Base-by-base conservation (phyloP, 1,139 yeast species). In the Scheffersomyces quercinus region DNA sequence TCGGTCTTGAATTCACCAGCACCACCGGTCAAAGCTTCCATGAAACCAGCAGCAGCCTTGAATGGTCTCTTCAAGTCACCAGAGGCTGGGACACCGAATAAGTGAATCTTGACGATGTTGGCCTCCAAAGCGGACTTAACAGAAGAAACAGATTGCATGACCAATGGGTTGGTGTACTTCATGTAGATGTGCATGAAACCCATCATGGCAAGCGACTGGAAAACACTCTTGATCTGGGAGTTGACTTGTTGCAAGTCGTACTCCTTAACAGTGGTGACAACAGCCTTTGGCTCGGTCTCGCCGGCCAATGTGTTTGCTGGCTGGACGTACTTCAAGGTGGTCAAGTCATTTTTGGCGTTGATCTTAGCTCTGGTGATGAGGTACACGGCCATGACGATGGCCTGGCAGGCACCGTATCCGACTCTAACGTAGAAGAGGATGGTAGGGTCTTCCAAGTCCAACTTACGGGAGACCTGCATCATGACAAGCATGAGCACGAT, bases 61-160 rank as follows among this genome's bases (percentile, higher is more conserved):
- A 95, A 93, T 36, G 99, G 99, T 77, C 99, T 87, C 82, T 90
- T 88, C 70, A 90, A 82, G 60, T 88, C 97, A 56, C 98, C 98
- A 44, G 81, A 59, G 35, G 98, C 95, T 36, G 95, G 82, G 59
- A 79, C 73, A 55, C 93, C 93, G 62, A 86, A 88, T 49, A 93
- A 63, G 66, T 93, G 97, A 66, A 95, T 88, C 77, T 88, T 85
- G 59, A 91, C 96, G 59, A 90, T 85, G 73, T 91, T 91, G 59
- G 88, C 76, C 74, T 95, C 99, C 51, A 90, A 73, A 42, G 96
- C 97, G 55, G 86, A 73, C 80, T 93, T 93, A 59, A 95, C 75
- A 42, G 97, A 93, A 44, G 95, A 82, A 58, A 95, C 79, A 50
- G 93, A 84, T 76, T 93, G 99, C 89, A 93, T 88, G 57, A 95